phyloP scores from a whole-genome alignment of 2,329 filamentous ascomycete genomes.

The Cyphellophora europaea region DNA sequence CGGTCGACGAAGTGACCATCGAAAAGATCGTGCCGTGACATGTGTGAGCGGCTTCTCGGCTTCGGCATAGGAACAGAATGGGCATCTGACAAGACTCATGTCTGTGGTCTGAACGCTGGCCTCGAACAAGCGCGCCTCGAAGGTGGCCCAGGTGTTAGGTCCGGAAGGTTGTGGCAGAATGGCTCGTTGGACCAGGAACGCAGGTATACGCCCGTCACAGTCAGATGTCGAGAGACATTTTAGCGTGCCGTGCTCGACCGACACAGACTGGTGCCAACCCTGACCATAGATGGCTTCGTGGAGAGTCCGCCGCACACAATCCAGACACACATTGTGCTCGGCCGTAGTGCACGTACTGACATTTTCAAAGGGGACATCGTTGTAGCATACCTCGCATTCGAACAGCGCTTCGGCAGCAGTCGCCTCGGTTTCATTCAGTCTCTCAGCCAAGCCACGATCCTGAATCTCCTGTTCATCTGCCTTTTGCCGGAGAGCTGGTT shows the following conservation, averaged over 20 bases:
- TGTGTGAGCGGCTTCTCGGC: constrained; percentile 67
- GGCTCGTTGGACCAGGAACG: constrained; percentile 61
- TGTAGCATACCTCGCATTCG: constrained; percentile 40
- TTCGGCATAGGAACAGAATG: constrained; percentile 88
- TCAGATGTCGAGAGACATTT: constrained; percentile 69
- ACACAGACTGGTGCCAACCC: constrained; percentile 75
- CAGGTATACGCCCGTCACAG: constrained; percentile 65
- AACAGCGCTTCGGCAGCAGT: constrained; percentile 31
- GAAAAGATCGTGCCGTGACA: constrained; percentile 34
- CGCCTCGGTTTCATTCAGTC: constrained; percentile 33
- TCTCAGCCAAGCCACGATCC: constrained; percentile 30
- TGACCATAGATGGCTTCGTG: constrained; percentile 89
- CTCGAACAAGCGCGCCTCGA: constrained; percentile 70
- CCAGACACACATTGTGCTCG: constrained; percentile 44
- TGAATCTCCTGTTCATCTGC: constrained; percentile 26
- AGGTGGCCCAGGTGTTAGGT: constrained; percentile 59
- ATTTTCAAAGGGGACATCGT: constrained; percentile 38
- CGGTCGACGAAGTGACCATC: constrained; percentile 49
- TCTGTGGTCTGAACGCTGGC: constrained; percentile 65
- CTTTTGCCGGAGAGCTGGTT: constrained; percentile 26
- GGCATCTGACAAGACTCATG: constrained; percentile 71
- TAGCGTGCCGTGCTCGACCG: constrained; percentile 62
- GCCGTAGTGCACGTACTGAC: constrained; percentile 34
- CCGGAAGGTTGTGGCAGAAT: constrained; percentile 62
- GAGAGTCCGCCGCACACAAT: constrained; percentile 71